Conservation (phyloP, 2,329 filamentous ascomycete genomes). For the Penicillium sumatraense region DNA sequence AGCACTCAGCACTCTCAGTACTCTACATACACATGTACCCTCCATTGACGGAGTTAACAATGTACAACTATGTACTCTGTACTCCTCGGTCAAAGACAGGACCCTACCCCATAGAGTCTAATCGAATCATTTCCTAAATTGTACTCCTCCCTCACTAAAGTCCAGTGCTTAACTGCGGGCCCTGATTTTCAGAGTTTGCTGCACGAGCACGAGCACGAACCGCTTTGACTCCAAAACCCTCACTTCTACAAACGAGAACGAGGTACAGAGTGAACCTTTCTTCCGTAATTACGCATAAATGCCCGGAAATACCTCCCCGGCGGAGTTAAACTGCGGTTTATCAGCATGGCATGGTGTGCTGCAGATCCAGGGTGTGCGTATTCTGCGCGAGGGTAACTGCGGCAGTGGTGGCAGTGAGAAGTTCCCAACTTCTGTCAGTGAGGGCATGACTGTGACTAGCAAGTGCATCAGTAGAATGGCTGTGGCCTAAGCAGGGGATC, state of each 20-base stretch:
- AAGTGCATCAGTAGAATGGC: background rate
- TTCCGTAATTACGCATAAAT: slow-evolving; percentile 3
- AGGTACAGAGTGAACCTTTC: too few species aligned
- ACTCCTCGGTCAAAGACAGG: too few species aligned
- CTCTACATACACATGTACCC: too few species aligned
- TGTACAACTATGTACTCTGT: too few species aligned
- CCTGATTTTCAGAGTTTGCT: slow-evolving; percentile 18
- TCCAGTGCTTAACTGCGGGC: background rate
- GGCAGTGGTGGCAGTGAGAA: background rate
- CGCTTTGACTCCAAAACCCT: background rate
- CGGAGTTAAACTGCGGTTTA: background rate
- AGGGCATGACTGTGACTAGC: too few species aligned
- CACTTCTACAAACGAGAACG: background rate
- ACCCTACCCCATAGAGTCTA: background rate
- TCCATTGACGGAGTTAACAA: too few species aligned
- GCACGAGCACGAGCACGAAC: too few species aligned
- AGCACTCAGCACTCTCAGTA: too few species aligned
- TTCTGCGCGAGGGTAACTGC: background rate
- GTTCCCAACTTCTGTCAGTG: too few species aligned
- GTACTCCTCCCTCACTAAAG: background rate
- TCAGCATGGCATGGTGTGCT: background rate
- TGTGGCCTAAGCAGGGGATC: background rate
- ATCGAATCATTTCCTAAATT: background rate
- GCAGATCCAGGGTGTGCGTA: background rate
- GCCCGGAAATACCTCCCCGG: slow-evolving; percentile 6